Evolutionary conservation across 2,329 filamentous ascomycete species (phyloP), one percentile per base, ranked within the genome.

Genomic region (Sphaerulina vaccinii): DNA sequence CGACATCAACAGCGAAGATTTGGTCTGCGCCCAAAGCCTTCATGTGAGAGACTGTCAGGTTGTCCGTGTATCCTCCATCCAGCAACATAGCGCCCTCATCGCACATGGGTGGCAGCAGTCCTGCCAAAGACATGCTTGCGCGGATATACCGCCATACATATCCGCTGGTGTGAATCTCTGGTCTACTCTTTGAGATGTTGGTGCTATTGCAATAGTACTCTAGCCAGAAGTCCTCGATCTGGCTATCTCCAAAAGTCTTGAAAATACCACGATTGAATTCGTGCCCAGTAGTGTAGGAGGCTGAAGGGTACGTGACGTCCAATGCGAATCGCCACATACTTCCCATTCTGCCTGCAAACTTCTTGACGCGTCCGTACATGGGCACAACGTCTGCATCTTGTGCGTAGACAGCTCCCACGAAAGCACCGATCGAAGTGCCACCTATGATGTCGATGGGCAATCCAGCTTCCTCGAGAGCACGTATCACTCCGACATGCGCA

Each of bases 191-290:
- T 74, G 88, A 95, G 72, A 99, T 97, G 70, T 97, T 99, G 32
- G 95, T 99, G 0, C 93, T 97, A 72, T 99, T 99, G 79, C 95
- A 99, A 74, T 99, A 99, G 69, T 90, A 99, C 62, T 96, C 90
- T 9, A 99, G 81, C 93, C 93, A 99, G 66, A 97, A 99, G 70
- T 99, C 93, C 72, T 99, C 93, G 52, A 99, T 97, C 68, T 97
- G 93, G 8, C 89, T 88, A 65, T 96, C 90, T 11, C 91, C 93
- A 68, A 99, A 96, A 0, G 92, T 90, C 71, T 99, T 99, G 82
- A 96, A 99, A 59, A 99, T 96, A 35, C 93, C 93, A 5, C 93
- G 88, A 64, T 99, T 99, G 80, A 99, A 99, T 65, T 99, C 93
- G 67, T 99, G 93, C 1, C 93, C 93, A 0, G 93, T 99, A 1